These are phyloP conservation scores for Pseudoneurospora amorphoporcata DNA, from an alignment of 495 filamentous ascomycete genomes.

Conservation along the genomic window DNA sequence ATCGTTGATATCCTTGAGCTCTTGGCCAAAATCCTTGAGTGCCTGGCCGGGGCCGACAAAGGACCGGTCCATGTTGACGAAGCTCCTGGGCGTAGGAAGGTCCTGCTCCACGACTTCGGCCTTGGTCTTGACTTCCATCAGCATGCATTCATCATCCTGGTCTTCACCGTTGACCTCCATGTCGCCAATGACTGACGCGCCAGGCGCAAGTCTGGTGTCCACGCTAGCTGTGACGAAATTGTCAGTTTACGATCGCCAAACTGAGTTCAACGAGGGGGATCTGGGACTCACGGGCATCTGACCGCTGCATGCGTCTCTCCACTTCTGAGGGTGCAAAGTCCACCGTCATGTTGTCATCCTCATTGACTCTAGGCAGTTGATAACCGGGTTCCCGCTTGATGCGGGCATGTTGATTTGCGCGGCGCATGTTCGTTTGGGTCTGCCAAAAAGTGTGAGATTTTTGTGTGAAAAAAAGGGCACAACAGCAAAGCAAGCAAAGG, in stretches of 20 bases:
- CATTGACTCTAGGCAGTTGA: background rate
- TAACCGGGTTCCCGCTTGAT: constrained; percentile 5
- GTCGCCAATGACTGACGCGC: background rate
- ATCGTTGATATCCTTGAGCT: constrained; percentile 37
- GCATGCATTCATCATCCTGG: constrained; percentile 4
- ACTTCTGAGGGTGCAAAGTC: background rate
- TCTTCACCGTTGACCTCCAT: constrained; percentile 1
- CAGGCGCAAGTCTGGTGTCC: constrained; percentile 6
- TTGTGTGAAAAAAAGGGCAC: background rate
- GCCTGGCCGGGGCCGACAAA: constrained; percentile 24
- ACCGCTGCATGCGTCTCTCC: constrained; percentile 4
- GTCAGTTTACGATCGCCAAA: background rate
- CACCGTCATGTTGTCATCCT: background rate
- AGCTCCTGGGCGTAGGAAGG: background rate
- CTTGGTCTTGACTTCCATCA: constrained; percentile 14
- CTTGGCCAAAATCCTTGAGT: constrained; percentile 33
- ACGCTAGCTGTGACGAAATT: constrained; percentile 13
- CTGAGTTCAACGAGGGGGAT: background rate
- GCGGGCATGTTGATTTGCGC: background rate
- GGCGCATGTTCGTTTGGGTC: background rate
- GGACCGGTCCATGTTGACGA: constrained; percentile 9
- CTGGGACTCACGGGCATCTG: constrained; percentile 19
- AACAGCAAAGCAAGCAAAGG: background rate
- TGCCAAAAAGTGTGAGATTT: background rate
- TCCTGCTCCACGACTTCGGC: background rate